Base-by-base conservation (phyloP, 2,329 filamentous ascomycete species). In the Aspergillus sp. region DNA sequence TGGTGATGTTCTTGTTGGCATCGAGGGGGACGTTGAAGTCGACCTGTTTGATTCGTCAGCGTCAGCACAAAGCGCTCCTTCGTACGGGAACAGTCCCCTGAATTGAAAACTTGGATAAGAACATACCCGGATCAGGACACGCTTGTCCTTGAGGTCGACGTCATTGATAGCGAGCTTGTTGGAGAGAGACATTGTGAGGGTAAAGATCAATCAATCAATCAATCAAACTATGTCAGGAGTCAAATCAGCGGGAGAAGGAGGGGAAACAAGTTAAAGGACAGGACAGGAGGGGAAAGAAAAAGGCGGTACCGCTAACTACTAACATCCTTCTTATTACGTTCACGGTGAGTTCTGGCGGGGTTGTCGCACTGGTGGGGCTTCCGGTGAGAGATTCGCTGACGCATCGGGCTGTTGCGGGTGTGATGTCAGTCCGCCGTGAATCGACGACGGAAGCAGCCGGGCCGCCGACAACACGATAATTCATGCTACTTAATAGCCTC, bases 11-110 rank as follows among this genome's bases (percentile, higher is more conserved):
- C 83, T 92, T 96, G 77, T 95, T 84, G 69, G 84, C 86, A 77
- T 99, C 92, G 74, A 99, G 92, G 66, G 95, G 95, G 59, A 99
- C 96, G 81, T 99, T 99, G 89, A 99, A 99, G 87, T 99, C 95
- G 78, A 99, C 94, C 93, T 96, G 73, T 54, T 29, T 47, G 24
- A 60, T 63, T 60, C 18, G 53, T 52, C 24, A 55, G n/a, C 3
- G 36, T 65, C 60, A 66, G 60, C 31, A 59, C 24, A 50, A 52
- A 29, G 18, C 11, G 11, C 42, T 36, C 26, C 26, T 36, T 14
- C 10, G 14, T 22, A 16, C 31, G 31, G n/a, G 29, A 14, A 42
- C 16, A n/a, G 14, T 12, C 36, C 36, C 36, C 36, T 42, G 36
- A 42, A 42, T n/a, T 7, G 14, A 42, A n/a, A 42, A 7, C 14